Evolutionary conservation across 345 rosid species (phyloP).

Genomic region (Arabis alpina): DNA sequence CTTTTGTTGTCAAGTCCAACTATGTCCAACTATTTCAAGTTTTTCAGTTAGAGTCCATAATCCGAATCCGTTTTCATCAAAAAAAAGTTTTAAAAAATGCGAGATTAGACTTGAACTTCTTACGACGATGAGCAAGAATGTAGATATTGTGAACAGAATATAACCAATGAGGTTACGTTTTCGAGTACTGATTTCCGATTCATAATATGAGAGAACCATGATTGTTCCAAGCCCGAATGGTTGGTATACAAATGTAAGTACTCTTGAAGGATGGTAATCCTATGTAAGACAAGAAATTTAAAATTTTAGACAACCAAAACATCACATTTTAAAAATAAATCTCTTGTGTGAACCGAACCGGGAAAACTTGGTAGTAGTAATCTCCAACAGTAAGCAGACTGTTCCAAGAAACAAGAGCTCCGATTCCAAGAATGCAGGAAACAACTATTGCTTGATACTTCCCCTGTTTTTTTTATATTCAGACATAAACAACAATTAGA

Average conservation of each 20-base stretch:
- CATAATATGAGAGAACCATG: constrained; percentile 56
- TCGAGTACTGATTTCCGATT: constrained; percentile 65
- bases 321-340: no score
- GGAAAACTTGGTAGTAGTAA: constrained; percentile 31
- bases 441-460: constrained; percentile 50
- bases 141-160: constrained; percentile 55
- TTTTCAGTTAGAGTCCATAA: no score
- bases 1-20: constrained; percentile 75
- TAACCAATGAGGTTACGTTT: constrained; percentile 68
- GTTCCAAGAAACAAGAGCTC: constrained; percentile 81
- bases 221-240: constrained; percentile 73
- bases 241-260: constrained; percentile 74
- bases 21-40: constrained; percentile 27
- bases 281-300: constrained; percentile 27
- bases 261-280: constrained; percentile 89
- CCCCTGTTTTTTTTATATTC: no score
- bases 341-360: constrained; percentile 46
- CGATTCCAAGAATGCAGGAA: constrained; percentile 84
- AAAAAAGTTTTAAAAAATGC: no score
- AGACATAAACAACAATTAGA: no score
- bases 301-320: background rate
- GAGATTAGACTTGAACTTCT: constrained; percentile 47
- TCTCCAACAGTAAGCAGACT: constrained; percentile 84
- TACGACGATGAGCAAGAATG: constrained; percentile 70
- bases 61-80: no score